Conservation (phyloP, 148 eudicot genomes). For the Chenopodium formosanum region DNA sequence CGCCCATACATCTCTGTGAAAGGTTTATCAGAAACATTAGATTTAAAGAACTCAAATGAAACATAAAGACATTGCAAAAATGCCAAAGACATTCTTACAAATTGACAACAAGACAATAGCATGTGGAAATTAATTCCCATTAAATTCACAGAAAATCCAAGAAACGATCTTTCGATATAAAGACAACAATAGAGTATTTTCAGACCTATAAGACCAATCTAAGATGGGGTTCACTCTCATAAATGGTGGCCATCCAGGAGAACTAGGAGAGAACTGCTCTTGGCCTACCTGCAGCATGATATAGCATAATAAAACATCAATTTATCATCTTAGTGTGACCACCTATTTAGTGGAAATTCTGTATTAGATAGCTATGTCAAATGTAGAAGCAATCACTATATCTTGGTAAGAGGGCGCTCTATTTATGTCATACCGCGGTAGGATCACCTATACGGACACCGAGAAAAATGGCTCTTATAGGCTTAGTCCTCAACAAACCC, state of each 20-base stretch:
- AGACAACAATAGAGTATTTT: conserved; percentile 9
- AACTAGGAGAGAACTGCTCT: conserved; percentile 95
- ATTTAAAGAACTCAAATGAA: neutral
- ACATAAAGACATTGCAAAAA: conserved; percentile 9
- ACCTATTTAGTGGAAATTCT: neutral
- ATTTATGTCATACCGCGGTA: conserved; percentile 59
- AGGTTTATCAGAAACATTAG: conserved; percentile 12
- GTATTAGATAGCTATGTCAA: neutral
- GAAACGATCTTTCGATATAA: neutral
- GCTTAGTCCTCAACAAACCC: conserved; percentile 67
- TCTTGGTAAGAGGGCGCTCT: neutral
- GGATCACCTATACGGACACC: conserved; percentile 98
- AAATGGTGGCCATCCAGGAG: conserved; percentile 98
- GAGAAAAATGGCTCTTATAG: conserved; percentile 87
- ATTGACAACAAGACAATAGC: neutral
- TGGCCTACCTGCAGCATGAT: conserved; percentile 77
- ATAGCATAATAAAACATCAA: conserved; percentile 16
- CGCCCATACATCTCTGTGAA: conserved; percentile 93
- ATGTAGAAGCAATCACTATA: neutral
- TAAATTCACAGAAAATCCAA: neutral
- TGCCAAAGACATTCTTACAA: neutral
- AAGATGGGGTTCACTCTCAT: conserved; percentile 98
- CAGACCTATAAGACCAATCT: conserved; percentile 98
- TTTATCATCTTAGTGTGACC: neutral
- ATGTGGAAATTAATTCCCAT: neutral